Conservation (phyloP, 2,329 filamentous ascomycete species). For the Colletotrichum orchidophilum region DNA sequence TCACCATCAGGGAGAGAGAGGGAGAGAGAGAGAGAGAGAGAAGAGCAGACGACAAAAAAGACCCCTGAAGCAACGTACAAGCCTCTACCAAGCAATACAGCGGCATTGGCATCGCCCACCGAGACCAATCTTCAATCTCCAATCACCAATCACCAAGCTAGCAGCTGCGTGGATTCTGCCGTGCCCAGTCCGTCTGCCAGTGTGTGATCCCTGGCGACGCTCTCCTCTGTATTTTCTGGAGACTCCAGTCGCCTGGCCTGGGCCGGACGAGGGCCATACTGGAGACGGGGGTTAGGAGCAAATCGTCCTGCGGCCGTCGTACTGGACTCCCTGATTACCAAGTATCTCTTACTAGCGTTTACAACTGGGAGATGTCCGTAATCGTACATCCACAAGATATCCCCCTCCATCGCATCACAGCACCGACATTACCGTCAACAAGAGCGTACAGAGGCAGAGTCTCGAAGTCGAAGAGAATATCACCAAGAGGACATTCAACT, state of each 20-base stretch:
- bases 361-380: background rate
- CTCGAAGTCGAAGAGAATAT: background rate
- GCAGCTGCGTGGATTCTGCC: background rate
- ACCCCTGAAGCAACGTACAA: conserved; percentile 1
- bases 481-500: background rate
- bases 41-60: background rate
- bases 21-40: background rate
- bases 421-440: background rate
- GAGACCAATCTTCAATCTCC: background rate
- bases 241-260: conserved; percentile 12
- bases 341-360: background rate
- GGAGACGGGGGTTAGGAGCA: conserved; percentile 22
- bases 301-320: conserved; percentile 19
- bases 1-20: background rate
- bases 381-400: background rate
- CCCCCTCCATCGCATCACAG: background rate
- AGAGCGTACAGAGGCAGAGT: background rate
- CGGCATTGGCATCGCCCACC: background rate
- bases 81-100: conserved; percentile 17
- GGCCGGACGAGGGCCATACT: background rate
- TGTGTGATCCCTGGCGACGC: background rate
- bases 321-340: background rate
- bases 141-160: background rate
- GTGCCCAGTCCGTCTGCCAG: background rate
- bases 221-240: background rate